These are phyloP conservation scores for Psidium guajava DNA, from an alignment of 345 rosid species.

Conservation along the genomic window DNA sequence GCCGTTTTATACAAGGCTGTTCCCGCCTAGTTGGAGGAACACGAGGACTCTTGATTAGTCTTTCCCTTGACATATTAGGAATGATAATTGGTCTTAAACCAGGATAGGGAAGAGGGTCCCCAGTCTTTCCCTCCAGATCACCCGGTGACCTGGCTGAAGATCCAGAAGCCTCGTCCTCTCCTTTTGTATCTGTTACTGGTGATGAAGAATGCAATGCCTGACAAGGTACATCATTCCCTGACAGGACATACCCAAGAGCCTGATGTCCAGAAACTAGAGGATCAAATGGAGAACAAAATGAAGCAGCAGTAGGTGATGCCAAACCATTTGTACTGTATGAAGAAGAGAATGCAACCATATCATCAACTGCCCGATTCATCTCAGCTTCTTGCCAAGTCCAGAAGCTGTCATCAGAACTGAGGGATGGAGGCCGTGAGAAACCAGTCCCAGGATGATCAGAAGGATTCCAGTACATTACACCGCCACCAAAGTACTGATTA, in stretches of 20 bases:
- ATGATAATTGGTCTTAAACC: constrained; percentile 86
- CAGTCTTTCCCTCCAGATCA: constrained; percentile 61
- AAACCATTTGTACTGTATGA: constrained; percentile 86
- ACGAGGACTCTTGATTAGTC: constrained; percentile 60
- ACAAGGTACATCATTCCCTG: constrained; percentile 74
- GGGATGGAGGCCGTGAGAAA: constrained; percentile 93
- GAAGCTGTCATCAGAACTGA: constrained; percentile 96
- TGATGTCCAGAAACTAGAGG: constrained; percentile 68
- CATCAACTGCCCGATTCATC: constrained; percentile 91
- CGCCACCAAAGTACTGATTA: constrained; percentile 91
- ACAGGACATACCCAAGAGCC: constrained; percentile 73
- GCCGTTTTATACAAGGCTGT: constrained; percentile 80
- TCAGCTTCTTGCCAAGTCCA: constrained; percentile 99
- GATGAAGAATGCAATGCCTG: constrained; percentile 55
- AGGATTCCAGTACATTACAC: constrained; percentile 98
- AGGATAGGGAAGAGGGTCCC: constrained; percentile 75
- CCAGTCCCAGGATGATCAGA: constrained; percentile 76
- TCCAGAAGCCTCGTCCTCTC: constrained; percentile 62
- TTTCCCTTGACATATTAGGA: constrained; percentile 64
- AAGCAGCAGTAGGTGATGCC: constrained; percentile 87
- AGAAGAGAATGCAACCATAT: constrained; percentile 94
- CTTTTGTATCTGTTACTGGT: constrained; percentile 34
- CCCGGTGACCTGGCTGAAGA: constrained; percentile 41
- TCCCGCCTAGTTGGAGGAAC: constrained; percentile 70
- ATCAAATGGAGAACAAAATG: constrained; percentile 87